Percentiles rank a stretch among this genome's conserved stretches.
Evolutionary conservation across 768 basidiomycete genomes (phyloP).

Genomic region (Nidula microcarpa): DNA sequence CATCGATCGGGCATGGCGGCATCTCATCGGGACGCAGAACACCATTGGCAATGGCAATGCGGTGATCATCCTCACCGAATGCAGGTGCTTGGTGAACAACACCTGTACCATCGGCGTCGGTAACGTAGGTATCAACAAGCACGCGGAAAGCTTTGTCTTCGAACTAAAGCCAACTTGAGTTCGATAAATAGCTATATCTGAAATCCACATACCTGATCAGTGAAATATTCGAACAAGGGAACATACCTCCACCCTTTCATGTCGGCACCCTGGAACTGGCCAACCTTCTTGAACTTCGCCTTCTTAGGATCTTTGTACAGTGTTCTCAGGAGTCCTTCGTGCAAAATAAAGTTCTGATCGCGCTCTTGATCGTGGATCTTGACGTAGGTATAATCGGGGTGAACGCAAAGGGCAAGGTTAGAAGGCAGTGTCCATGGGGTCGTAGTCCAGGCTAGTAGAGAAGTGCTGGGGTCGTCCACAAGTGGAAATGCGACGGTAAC

Average conservation of each 20-base stretch:
- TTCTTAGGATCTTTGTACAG: conserved; percentile 98
- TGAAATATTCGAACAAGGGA: conserved; percentile 96
- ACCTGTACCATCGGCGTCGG: conserved; percentile 90
- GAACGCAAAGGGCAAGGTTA: conserved; percentile 92
- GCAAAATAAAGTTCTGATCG: conserved; percentile 86
- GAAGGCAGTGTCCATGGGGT: conserved; percentile 98
- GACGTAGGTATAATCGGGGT: conserved; percentile 94
- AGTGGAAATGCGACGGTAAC: conserved; percentile 93
- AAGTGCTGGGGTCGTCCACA: conserved; percentile 88
- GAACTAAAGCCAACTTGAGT: conserved; percentile 46
- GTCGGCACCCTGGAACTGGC: conserved; percentile 83
- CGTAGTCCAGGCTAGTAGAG: conserved; percentile 96
- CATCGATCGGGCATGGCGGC: conserved; percentile 96
- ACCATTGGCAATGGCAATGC: conserved; percentile 81
- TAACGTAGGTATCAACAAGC: conserved; percentile 89
- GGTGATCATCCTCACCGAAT: conserved; percentile 98
- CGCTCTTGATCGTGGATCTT: conserved; percentile 92
- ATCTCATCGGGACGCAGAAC: conserved; percentile 85
- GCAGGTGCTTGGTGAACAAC: conserved; percentile 99
- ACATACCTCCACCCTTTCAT: conserved; percentile 96
- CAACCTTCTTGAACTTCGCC: conserved; percentile 91
- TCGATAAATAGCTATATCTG: background rate
- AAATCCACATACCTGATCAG: conserved; percentile 64
- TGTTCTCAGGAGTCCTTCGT: conserved; percentile 81
- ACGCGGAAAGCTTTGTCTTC: conserved; percentile 91